Conservation (phyloP, 2,329 filamentous ascomycete species). For the Pestalotiopsis sp. region DNA sequence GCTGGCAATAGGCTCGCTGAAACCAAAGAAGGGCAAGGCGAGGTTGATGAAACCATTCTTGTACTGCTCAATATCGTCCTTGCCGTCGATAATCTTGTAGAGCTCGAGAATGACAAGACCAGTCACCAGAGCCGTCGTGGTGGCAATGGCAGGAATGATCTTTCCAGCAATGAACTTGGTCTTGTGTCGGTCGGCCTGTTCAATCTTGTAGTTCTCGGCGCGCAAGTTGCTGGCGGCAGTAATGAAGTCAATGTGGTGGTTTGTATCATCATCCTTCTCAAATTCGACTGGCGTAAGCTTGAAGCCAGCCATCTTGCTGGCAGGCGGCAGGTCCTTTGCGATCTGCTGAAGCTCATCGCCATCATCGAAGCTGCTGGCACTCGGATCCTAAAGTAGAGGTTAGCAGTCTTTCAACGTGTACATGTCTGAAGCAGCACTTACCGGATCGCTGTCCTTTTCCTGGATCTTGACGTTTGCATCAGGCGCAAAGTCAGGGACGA, state of each 20-base stretch:
- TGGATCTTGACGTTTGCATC: slow-evolving; percentile 94
- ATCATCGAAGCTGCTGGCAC: slow-evolving; percentile 72
- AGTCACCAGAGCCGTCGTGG: slow-evolving; percentile 93
- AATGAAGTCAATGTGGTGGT: slow-evolving; percentile 99
- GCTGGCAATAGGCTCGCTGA: slow-evolving; percentile 93
- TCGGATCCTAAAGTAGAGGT: slow-evolving; percentile 66
- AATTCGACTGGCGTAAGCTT: slow-evolving; percentile 93
- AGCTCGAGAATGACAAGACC: slow-evolving; percentile 90
- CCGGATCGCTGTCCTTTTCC: slow-evolving; percentile 89
- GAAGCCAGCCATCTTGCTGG: slow-evolving; percentile 83
- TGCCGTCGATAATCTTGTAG: slow-evolving; percentile 95
- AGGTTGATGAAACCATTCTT: slow-evolving; percentile 99
- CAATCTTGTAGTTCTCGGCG: slow-evolving; percentile 97
- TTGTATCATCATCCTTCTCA: slow-evolving; percentile 97
- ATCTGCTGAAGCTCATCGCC: slow-evolving; percentile 76
- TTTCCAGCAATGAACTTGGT: slow-evolving; percentile 99
- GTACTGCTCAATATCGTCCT: slow-evolving; percentile 96
- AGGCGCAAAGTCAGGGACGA: slow-evolving; percentile 92
- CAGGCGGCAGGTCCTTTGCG: slow-evolving; percentile 71
- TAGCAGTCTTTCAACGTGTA: slow-evolving; percentile 15
- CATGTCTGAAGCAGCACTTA: slow-evolving; percentile 40
- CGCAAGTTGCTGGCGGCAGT: slow-evolving; percentile 95
- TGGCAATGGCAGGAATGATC: slow-evolving; percentile 98
- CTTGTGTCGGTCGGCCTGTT: slow-evolving; percentile 90
- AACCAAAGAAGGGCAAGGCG: slow-evolving; percentile 95